Conservation (phyloP, 2,329 filamentous ascomycete species). For the Botrytis elliptica region DNA sequence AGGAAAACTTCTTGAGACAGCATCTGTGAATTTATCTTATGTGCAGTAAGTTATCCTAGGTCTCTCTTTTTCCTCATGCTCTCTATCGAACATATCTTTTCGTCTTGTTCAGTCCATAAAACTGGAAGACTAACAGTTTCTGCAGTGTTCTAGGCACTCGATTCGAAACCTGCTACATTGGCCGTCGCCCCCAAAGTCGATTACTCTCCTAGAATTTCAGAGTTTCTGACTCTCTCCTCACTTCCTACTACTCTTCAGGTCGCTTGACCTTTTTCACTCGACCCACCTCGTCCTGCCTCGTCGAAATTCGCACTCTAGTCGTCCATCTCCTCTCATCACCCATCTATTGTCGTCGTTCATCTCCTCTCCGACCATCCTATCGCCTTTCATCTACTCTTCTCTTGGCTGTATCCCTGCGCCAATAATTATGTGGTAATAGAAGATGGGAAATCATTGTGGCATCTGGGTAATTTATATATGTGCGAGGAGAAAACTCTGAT, state of each 20-base stretch:
- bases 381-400: fast-evolving
- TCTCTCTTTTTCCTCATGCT: not conserved
- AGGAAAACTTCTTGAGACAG: fast-evolving
- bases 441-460: not conserved
- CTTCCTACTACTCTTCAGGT: fast-evolving
- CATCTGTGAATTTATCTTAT: not conserved
- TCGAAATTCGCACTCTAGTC: not conserved
- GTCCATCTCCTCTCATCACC: not conserved
- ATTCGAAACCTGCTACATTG: too few relatives aligned
- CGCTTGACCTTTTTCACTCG: not conserved
- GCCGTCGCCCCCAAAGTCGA: fast-evolving
- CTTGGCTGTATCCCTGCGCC: fast-evolving
- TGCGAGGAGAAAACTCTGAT: not conserved
- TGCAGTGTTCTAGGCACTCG: fast-evolving
- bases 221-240: not conserved
- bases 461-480: fast-evolving
- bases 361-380: not conserved
- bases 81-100: fast-evolving
- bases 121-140: fast-evolving
- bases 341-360: not conserved
- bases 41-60: not conserved
- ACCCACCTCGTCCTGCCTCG: too few relatives aligned
- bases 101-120: fast-evolving
- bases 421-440: not conserved
- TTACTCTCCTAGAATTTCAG: fast-evolving